A percentile compares a stretch with the other conserved stretches of the same genome.
phyloP scores from a whole-genome alignment of 768 basidiomycete species.

The Clathrus columnatus region DNA sequence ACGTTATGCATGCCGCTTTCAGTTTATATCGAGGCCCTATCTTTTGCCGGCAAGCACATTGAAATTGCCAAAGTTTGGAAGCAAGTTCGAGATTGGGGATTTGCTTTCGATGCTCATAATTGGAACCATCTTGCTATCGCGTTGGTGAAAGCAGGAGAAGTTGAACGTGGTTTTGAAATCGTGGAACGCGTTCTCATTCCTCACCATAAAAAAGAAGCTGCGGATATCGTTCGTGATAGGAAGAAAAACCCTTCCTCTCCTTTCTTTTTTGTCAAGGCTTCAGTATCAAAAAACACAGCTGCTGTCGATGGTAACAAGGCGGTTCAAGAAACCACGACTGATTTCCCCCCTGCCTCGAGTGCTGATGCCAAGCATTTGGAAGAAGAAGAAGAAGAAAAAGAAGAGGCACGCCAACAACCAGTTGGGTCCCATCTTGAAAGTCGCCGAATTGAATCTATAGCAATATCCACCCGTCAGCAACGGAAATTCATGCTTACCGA shows the following conservation, averaged over 20 bases:
- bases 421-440: background rate
- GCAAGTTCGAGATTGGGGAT: slow-evolving; percentile 49
- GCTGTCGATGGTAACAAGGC: background rate
- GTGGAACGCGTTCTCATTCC: slow-evolving; percentile 70
- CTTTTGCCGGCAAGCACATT: slow-evolving; percentile 48
- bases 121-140: slow-evolving; percentile 82
- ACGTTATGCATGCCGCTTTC: slow-evolving; percentile 72
- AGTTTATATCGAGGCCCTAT: slow-evolving; percentile 70
- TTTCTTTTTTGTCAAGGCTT: slow-evolving; percentile 22
- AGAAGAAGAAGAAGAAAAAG: slow-evolving; percentile 1
- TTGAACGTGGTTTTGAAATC: slow-evolving; percentile 77
- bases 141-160: slow-evolving; percentile 69
- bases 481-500: background rate
- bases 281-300: background rate
- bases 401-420: background rate
- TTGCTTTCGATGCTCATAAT: slow-evolving; percentile 79
- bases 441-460: background rate
- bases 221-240: slow-evolving; percentile 18
- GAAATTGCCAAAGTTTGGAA: slow-evolving; percentile 63
- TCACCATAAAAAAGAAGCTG: slow-evolving; percentile 32
- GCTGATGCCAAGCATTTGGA: background rate
- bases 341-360: background rate
- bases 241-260: slow-evolving; percentile 31
- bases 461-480: background rate
- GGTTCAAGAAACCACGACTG: background rate